phyloP scores from a whole-genome alignment of 257 asterid species.

The Capsicum rhomboideum region DNA sequence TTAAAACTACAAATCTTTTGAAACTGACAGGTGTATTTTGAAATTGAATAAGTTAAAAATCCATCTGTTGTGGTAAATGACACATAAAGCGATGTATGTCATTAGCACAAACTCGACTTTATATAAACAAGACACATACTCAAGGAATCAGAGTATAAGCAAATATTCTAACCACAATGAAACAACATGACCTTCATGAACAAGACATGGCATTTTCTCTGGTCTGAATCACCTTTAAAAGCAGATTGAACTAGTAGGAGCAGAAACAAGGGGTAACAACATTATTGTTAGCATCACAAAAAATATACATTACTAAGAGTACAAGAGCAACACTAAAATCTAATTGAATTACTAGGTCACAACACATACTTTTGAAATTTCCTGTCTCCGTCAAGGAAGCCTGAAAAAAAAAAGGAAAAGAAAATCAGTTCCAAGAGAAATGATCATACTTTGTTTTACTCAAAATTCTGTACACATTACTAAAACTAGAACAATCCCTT shows the following conservation, averaged over 20 bases:
- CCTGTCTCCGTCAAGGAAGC: background rate
- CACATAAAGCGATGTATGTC: too few species aligned
- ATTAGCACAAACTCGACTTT: background rate
- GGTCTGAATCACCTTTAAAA: too few species aligned
- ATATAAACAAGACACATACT: background rate
- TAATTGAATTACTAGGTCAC: too few species aligned
- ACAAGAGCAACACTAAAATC: background rate
- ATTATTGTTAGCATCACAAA: background rate
- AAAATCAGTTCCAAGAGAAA: background rate
- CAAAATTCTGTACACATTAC: background rate
- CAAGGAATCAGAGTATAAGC: too few species aligned
- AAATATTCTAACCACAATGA: background rate
- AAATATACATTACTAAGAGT: background rate
- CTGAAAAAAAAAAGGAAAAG: background rate
- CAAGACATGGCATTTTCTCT: background rate
- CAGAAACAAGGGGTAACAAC: background rate
- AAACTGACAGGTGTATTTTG: background rate
- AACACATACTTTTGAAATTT: background rate
- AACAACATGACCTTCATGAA: background rate
- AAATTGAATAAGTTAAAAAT: background rate
- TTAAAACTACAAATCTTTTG: background rate
- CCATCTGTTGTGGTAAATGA: too few species aligned
- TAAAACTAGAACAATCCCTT: too few species aligned
- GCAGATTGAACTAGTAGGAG: background rate
- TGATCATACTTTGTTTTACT: background rate